Percentiles rank a stretch among this genome's conserved stretches.
Evolutionary conservation across 345 rosid species (phyloP).

Genomic region (Brassica rapa): DNA sequence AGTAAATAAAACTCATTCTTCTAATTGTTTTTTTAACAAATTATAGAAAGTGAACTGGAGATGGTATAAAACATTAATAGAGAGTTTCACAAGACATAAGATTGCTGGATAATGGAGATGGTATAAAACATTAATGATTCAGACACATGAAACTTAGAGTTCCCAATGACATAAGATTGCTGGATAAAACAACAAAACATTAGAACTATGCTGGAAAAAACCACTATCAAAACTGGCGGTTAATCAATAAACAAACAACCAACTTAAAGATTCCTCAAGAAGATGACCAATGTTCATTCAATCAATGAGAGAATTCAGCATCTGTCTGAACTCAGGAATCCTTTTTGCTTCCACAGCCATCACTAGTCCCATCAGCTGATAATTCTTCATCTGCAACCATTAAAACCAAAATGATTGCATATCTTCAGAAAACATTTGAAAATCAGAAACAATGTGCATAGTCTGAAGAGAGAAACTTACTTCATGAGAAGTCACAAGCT

Average conservation of each 20-base stretch:
- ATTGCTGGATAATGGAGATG: not conserved
- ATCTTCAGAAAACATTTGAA: not conserved
- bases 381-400: constrained; percentile 62
- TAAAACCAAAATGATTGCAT: not conserved
- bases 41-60: not conserved
- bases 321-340: constrained; percentile 53
- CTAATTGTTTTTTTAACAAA: not conserved
- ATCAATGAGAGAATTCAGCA: constrained; percentile 59
- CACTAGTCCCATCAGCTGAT: constrained; percentile 68
- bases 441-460: not conserved
- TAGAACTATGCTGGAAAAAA: not conserved
- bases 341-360: constrained; percentile 66
- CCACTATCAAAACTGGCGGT: constrained; percentile 14
- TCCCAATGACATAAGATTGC: not conserved
- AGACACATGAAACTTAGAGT: not conserved
- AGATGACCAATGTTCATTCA: constrained; percentile 39
- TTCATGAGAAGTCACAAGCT: constrained; percentile 61
- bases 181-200: constrained; percentile 7
- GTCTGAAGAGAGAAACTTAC: constrained; percentile 43
- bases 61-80: not conserved
- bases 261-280: not conserved
- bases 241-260: not conserved
- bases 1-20: not conserved
- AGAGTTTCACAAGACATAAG: not conserved
- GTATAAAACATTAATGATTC: not conserved